These are phyloP conservation scores for Acanthamoeba divionensis DNA, from an alignment of 208 protist genomes.

Conservation along the genomic window DNA sequence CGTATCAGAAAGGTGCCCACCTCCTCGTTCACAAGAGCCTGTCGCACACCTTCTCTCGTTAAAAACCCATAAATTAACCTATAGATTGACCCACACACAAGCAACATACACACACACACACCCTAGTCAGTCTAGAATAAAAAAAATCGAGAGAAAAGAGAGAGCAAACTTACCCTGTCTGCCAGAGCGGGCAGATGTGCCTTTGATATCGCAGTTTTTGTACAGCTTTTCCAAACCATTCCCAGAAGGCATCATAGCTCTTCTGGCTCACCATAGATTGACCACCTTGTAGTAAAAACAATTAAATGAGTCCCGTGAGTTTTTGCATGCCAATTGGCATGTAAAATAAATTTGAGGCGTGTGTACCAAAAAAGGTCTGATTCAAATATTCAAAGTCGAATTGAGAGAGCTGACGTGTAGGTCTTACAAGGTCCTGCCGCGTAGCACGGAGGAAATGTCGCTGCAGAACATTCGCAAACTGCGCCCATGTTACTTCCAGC, in stretches of 20 bases:
- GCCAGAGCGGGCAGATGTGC: conserved; percentile 64
- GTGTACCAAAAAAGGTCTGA: conserved; percentile 57
- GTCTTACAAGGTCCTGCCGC: conserved; percentile 59
- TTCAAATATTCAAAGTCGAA: conserved; percentile 67
- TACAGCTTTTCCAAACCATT: conserved; percentile 66
- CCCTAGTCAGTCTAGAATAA: background rate
- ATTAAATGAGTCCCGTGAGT: background rate
- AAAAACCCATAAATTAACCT: conserved; percentile 66
- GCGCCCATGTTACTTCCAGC: conserved; percentile 62
- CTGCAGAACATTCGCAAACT: conserved; percentile 67
- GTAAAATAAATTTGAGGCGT: background rate
- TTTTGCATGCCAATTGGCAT: background rate
- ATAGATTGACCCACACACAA: background rate
- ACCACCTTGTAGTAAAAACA: background rate
- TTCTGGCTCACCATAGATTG: conserved; percentile 42
- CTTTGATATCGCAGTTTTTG: conserved; percentile 62
- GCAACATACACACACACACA: background rate
- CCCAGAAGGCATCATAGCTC: conserved; percentile 67
- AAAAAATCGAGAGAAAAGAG: background rate
- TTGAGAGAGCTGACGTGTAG: conserved; percentile 47
- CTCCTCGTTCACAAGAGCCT: conserved; percentile 52
- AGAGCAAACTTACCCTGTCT: conserved; percentile 36
- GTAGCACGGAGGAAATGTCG: conserved; percentile 67
- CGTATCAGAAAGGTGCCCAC: conserved; percentile 66
- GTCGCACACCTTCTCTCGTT: conserved; percentile 56